A percentile compares a stretch with the other conserved stretches of the same genome.
These are phyloP conservation scores for Globisporangium camurandrum DNA, from an alignment of 352 stramenopile species.

Conservation along the genomic window DNA sequence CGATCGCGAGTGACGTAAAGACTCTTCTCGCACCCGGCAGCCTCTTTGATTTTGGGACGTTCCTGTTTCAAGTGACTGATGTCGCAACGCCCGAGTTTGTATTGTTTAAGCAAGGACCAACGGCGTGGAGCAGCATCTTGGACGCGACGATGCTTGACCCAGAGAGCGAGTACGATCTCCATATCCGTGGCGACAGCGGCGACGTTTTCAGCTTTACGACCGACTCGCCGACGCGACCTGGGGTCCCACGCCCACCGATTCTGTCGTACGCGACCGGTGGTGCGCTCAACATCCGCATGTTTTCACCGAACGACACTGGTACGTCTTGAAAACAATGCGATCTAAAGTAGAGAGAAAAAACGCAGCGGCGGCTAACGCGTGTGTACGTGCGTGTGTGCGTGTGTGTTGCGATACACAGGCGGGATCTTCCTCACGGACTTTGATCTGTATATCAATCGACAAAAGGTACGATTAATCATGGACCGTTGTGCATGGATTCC, in stretches of 20 bases:
- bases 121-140: constrained; percentile 1
- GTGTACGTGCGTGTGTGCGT: too few species aligned
- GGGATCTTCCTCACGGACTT: constrained; percentile 25
- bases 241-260: constrained; percentile 11
- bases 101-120: constrained; percentile 3
- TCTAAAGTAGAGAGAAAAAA: too few species aligned
- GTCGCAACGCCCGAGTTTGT: not conserved
- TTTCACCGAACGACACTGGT: constrained; percentile 49
- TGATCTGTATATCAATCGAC: constrained; percentile 27
- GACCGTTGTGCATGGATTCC: not conserved
- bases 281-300: constrained; percentile 30
- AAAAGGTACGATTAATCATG: constrained; percentile 10
- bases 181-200: constrained; percentile 20
- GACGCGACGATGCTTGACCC: constrained; percentile 7
- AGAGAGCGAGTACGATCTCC: constrained; percentile 11
- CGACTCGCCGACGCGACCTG: constrained; percentile 18
- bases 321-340: not conserved
- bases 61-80: constrained; percentile 28
- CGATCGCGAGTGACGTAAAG: constrained; percentile 8
- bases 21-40: not conserved
- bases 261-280: constrained; percentile 32
- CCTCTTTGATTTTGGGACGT: constrained; percentile 43
- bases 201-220: constrained; percentile 29
- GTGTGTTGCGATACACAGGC: constrained; percentile 9
- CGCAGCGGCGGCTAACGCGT: too few species aligned